Conservation (phyloP, 371 early-diverging fungal genomes). For the Mucor circinelloides region DNA sequence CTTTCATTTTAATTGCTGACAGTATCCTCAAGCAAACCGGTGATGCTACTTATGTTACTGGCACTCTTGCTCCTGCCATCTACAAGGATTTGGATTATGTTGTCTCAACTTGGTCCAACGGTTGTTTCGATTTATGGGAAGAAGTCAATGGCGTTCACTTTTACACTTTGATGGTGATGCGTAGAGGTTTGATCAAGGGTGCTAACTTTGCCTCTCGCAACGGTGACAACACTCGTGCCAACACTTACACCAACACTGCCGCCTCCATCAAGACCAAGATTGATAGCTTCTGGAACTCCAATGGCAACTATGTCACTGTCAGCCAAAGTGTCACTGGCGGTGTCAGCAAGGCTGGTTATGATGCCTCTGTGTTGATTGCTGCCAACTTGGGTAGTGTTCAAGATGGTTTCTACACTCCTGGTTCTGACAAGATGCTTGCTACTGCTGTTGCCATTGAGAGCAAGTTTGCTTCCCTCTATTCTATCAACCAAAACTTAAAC, state of each 20-base stretch:
- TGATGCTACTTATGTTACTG: constrained; percentile 31
- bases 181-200: constrained; percentile 63
- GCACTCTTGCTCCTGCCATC: constrained; percentile 31
- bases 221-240: constrained; percentile 19
- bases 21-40: constrained; percentile 28
- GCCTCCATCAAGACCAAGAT: constrained; percentile 23
- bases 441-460: constrained; percentile 44
- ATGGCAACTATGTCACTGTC: constrained; percentile 26
- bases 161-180: constrained; percentile 70
- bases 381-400: constrained; percentile 44
- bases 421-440: constrained; percentile 36
- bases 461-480: constrained; percentile 43
- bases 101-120: constrained; percentile 40
- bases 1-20: constrained; percentile 53
- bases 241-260: constrained; percentile 23
- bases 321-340: constrained; percentile 42
- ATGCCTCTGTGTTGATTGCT: constrained; percentile 59
- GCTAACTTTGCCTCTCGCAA: constrained; percentile 46
- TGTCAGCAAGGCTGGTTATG: constrained; percentile 48
- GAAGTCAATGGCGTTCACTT: constrained; percentile 61
- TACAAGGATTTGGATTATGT: constrained; percentile 68
- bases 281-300: constrained; percentile 41
- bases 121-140: constrained; percentile 66
- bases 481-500: constrained; percentile 44
- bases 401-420: constrained; percentile 39